Conservation (phyloP, 495 filamentous ascomycete genomes). For the Echria macrotheca region DNA sequence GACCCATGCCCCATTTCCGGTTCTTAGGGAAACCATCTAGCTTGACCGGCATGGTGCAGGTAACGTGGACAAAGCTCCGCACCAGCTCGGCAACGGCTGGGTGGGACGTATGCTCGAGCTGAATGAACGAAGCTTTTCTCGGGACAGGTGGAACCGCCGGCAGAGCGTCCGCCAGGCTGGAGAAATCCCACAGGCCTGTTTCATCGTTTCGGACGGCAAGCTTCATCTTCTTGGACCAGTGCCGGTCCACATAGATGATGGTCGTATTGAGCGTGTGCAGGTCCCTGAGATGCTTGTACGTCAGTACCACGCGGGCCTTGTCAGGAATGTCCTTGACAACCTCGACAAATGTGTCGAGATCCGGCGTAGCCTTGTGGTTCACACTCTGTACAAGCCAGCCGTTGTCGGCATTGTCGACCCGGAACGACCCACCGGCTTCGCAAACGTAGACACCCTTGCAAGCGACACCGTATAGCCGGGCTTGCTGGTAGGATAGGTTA, state of each 20-base stretch:
- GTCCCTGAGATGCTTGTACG: conserved; percentile 92
- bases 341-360: conserved; percentile 83
- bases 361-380: conserved; percentile 81
- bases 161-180: conserved; percentile 72
- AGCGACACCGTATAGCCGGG: conserved; percentile 86
- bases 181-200: conserved; percentile 92
- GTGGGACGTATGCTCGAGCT: conserved; percentile 81
- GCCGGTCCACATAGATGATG: conserved; percentile 87
- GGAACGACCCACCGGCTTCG: conserved; percentile 91
- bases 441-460: conserved; percentile 91
- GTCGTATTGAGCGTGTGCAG: conserved; percentile 90
- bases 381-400: conserved; percentile 90
- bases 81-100: conserved; percentile 87
- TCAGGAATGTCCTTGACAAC: conserved; percentile 88
- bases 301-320: conserved; percentile 82
- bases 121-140: conserved; percentile 80
- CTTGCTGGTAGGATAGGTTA: conserved; percentile 91
- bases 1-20: conserved; percentile 86
- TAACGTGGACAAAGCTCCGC: conserved; percentile 88
- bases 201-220: conserved; percentile 86
- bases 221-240: conserved; percentile 93
- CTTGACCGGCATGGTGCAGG: conserved; percentile 88
- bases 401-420: conserved; percentile 81
- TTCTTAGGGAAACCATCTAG: conserved; percentile 92
- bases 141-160: conserved; percentile 66